Conservation (phyloP, 495 filamentous ascomycete genomes). For the Tuber magnatum region DNA sequence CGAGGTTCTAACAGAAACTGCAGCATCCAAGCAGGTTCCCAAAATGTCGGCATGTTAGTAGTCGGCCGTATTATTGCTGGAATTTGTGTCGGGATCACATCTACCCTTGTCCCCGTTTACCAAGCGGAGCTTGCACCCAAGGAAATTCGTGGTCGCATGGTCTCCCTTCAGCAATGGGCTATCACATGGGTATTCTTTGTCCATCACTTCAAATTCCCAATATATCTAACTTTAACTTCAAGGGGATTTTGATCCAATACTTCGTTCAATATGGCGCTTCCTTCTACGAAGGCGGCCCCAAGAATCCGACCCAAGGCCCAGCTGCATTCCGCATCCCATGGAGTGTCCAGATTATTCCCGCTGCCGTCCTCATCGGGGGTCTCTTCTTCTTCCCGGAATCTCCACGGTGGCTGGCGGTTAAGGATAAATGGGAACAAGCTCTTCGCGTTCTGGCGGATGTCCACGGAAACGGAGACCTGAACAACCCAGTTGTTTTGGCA, state of each 20-base stretch:
- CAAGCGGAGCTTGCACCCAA: constrained; percentile 71
- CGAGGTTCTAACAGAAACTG: constrained; percentile 2
- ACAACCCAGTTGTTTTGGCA: constrained; percentile 56
- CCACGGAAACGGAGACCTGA: constrained; percentile 56
- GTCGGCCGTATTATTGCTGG: constrained; percentile 65
- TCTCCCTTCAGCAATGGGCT: constrained; percentile 67
- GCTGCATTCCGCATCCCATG: constrained; percentile 67
- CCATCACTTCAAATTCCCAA: constrained; percentile 46
- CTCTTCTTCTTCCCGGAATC: constrained; percentile 66
- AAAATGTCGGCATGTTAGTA: constrained; percentile 58
- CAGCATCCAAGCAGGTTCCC: constrained; percentile 54
- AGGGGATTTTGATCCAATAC: constrained; percentile 51
- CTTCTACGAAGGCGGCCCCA: constrained; percentile 54
- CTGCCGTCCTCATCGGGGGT: constrained; percentile 56
- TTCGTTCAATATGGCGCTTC: constrained; percentile 67
- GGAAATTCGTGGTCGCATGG: constrained; percentile 69
- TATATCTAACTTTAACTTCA: constrained; percentile 3
- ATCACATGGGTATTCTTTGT: constrained; percentile 60
- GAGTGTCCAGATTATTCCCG: constrained; percentile 66
- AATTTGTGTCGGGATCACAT: constrained; percentile 67
- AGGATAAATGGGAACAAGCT: constrained; percentile 70
- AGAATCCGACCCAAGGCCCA: constrained; percentile 51
- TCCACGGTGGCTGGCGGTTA: constrained; percentile 66
- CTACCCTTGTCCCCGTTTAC: constrained; percentile 69
- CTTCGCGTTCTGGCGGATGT: constrained; percentile 56